These are phyloP conservation scores for Phytophthora podocarpi DNA, from an alignment of 352 stramenopile genomes.

Conservation along the genomic window DNA sequence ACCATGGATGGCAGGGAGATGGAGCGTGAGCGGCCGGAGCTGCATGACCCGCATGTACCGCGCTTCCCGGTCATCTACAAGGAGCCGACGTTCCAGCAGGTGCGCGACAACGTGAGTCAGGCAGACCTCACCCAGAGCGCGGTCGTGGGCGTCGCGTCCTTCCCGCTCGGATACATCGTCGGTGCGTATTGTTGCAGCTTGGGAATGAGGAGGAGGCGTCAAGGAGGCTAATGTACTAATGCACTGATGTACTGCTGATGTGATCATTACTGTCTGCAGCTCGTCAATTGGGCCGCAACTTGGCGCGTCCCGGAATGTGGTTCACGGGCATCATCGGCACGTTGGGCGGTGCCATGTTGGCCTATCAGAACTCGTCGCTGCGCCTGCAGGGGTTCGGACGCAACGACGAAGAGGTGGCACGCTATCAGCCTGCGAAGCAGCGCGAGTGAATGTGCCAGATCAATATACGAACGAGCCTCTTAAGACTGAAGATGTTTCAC, in stretches of 20 bases:
- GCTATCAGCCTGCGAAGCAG: slow-evolving; percentile 34
- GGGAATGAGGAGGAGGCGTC: background rate
- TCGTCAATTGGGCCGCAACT: slow-evolving; percentile 57
- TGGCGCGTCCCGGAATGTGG: slow-evolving; percentile 73
- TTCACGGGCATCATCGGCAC: slow-evolving; percentile 78
- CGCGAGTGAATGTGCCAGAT: background rate
- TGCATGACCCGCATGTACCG: slow-evolving; percentile 66
- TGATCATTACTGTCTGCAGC: slow-evolving; percentile 31
- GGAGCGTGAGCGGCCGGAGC: slow-evolving; percentile 43
- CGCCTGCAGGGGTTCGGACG: slow-evolving; percentile 78
- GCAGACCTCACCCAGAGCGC: slow-evolving; percentile 53
- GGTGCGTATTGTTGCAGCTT: slow-evolving; percentile 37
- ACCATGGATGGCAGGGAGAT: slow-evolving; percentile 24
- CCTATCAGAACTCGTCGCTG: slow-evolving; percentile 83
- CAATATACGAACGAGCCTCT: background rate
- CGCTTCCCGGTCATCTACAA: slow-evolving; percentile 73
- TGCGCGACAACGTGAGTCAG: slow-evolving; percentile 59
- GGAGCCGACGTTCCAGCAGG: slow-evolving; percentile 62
- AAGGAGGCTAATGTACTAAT: no score
- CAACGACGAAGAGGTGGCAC: slow-evolving; percentile 74
- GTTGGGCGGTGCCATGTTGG: slow-evolving; percentile 59
- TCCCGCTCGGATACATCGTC: slow-evolving; percentile 77
- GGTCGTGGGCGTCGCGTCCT: slow-evolving; percentile 50
- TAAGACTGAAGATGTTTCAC: background rate
- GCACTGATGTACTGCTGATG: no score